Evolutionary conservation across 257 asterid genomes (phyloP), one percentile per base, ranked within the genome.

Genomic region (Mitragyna speciosa): DNA sequence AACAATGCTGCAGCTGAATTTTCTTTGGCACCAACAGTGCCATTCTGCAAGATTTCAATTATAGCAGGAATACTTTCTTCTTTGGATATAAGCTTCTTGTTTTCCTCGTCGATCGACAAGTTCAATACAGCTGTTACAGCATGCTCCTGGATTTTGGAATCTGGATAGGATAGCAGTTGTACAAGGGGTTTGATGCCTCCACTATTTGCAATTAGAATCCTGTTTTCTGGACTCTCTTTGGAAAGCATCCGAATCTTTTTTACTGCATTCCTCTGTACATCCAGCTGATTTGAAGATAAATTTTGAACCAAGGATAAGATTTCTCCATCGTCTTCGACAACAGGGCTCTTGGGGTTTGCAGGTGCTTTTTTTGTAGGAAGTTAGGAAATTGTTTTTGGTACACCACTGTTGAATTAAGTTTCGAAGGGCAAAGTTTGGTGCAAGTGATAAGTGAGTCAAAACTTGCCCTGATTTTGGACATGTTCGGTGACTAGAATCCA

Each of bases 1-100:
- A 93, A 95, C 68, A 95, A 82, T 2, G 98, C 91, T 36, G 99
- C 99, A 4, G 98, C 98, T 0, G 97, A 89, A 59, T 94, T 94
- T 82, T 94, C 97, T 80, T 87, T 88, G 41, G 95, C 98, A 16
- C 88, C 91, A 6, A 78, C 26, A 0, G 84, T 86, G 33, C 98
- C 98, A 0, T 79, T 87, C 58, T 87, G 80, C 76, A 94, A 49
- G 30, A 93, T 86, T 77, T 93, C 97, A 12, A 95, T 87, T 58
- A 93, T 91, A 17, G 92, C 87, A 0, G 93, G 92, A 20, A 95
- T 86, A 3, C 97, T 88, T 2, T 87, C 86, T 70, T 90, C 93
- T 39, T 72, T 73, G 0, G 98, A 90, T 80, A 95, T 89, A 75
- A 91, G 87, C 59, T 83, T 87, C 88, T 95, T 95, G 91, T 95